Conservation (phyloP, 2,329 filamentous ascomycete species). For the Penicillium capsulatum region DNA sequence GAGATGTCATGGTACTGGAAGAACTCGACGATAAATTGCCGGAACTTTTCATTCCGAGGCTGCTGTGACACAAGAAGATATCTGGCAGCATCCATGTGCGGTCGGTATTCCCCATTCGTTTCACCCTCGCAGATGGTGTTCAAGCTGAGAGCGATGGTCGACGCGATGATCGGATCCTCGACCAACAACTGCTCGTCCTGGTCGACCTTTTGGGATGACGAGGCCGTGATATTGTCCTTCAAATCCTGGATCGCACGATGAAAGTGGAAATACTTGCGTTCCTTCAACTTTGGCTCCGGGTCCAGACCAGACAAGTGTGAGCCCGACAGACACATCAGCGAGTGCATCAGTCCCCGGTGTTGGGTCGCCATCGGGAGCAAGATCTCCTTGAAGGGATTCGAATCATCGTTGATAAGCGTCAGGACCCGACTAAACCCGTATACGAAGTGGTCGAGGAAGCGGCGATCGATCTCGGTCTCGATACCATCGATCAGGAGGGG, state of each 20-base stretch:
- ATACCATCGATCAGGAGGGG: slow-evolving; percentile 70
- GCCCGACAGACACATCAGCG: slow-evolving; percentile 75
- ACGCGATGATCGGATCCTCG: slow-evolving; percentile 59
- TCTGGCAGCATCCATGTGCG: slow-evolving; percentile 73
- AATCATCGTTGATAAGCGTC: slow-evolving; percentile 73
- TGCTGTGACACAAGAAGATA: slow-evolving; percentile 60
- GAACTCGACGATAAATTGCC: slow-evolving; percentile 68
- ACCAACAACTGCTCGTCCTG: slow-evolving; percentile 39
- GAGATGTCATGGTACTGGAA: slow-evolving; percentile 75
- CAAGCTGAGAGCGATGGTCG: slow-evolving; percentile 57
- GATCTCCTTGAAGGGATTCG: slow-evolving; percentile 81
- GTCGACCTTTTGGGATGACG: slow-evolving; percentile 16
- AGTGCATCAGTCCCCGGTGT: slow-evolving; percentile 84
- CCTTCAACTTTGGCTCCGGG: slow-evolving; percentile 49
- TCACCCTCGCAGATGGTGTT: slow-evolving; percentile 60
- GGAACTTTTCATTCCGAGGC: slow-evolving; percentile 64
- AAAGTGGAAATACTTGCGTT: slow-evolving; percentile 55
- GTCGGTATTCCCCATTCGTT: slow-evolving; percentile 66
- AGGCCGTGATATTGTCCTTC: slow-evolving; percentile 38
- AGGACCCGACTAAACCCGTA: slow-evolving; percentile 73
- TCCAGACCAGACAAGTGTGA: slow-evolving; percentile 61
- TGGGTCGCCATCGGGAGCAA: slow-evolving; percentile 75
- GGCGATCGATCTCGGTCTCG: slow-evolving; percentile 72
- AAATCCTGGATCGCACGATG: slow-evolving; percentile 41
- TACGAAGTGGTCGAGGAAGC: slow-evolving; percentile 80